Percentiles rank a stretch among this genome's conserved stretches.
phyloP scores from a whole-genome alignment of 331 rosid genomes.

The Rhamnella rubrinervis region DNA sequence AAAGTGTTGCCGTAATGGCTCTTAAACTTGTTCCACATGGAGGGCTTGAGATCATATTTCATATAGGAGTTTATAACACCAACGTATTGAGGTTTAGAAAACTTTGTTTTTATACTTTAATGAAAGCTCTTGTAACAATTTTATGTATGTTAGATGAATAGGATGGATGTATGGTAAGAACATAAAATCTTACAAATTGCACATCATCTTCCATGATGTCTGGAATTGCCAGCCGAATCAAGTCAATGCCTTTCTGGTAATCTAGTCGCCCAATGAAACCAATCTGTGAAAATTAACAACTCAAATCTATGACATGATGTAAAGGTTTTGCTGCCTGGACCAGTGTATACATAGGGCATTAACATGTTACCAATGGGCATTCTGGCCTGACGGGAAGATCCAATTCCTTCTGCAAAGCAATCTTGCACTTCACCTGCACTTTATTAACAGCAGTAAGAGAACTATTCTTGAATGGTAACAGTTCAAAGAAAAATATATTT shows the following conservation, averaged over 20 bases:
- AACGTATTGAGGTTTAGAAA: too few species aligned
- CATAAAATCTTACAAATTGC: constrained; percentile 64
- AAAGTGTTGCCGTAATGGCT: not conserved
- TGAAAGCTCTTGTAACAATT: too few species aligned
- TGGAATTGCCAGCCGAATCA: constrained; percentile 61
- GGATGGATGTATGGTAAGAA: too few species aligned
- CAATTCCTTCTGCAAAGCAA: constrained; percentile 70
- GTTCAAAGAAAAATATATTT: not conserved
- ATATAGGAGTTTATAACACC: too few species aligned
- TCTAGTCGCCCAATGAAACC: constrained; percentile 89
- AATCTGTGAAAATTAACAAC: constrained; percentile 47
- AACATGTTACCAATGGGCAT: constrained; percentile 68
- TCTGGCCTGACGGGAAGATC: constrained; percentile 72
- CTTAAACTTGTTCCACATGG: too few species aligned
- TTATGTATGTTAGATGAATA: too few species aligned
- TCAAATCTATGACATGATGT: constrained; percentile 16
- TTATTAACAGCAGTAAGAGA: constrained; percentile 20
- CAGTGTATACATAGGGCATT: not conserved
- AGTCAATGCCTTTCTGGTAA: constrained; percentile 88
- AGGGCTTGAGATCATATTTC: too few species aligned
- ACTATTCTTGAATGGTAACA: not conserved
- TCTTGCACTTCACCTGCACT: constrained; percentile 68
- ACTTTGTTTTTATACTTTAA: too few species aligned
- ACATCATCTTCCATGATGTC: constrained; percentile 76
- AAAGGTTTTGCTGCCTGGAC: constrained; percentile 4